A percentile compares a stretch with the other conserved stretches of the same genome.
These are phyloP conservation scores for Plasmodium cynomolgi DNA, from an alignment of 169 alveolate species.

Conservation along the genomic window DNA sequence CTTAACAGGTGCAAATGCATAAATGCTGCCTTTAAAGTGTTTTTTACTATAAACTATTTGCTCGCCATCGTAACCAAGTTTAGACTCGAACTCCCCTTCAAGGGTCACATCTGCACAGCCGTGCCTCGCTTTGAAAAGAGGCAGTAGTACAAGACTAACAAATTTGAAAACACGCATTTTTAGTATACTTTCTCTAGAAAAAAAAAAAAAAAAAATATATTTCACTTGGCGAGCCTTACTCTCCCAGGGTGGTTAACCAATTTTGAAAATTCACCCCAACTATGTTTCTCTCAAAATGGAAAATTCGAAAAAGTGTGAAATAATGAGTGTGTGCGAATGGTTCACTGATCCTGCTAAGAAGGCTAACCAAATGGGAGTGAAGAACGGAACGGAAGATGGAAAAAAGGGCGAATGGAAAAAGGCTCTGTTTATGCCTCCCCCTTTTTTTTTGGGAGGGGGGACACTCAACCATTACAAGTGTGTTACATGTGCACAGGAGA, in stretches of 20 bases:
- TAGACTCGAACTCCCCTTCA: neutral
- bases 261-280: neutral
- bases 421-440: neutral
- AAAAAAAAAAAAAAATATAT: neutral
- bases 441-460: neutral
- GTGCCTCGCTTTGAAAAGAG: neutral
- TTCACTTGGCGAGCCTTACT: neutral
- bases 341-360: neutral
- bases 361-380: neutral
- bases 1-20: constrained; percentile 19
- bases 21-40: constrained; percentile 9
- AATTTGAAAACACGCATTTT: neutral
- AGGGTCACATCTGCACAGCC: constrained; percentile 6
- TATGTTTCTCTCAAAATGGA: neutral
- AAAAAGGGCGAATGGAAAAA: neutral
- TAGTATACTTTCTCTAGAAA: neutral
- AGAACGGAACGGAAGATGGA: neutral
- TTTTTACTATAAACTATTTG: constrained; percentile 4
- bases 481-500: neutral
- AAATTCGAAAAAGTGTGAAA: neutral
- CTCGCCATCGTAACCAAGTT: neutral
- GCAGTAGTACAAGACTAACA: neutral
- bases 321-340: neutral
- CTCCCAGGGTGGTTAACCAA: neutral
- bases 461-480: neutral